Conservation (phyloP, 2,329 filamentous ascomycete genomes). For the Phoma herbarum region DNA sequence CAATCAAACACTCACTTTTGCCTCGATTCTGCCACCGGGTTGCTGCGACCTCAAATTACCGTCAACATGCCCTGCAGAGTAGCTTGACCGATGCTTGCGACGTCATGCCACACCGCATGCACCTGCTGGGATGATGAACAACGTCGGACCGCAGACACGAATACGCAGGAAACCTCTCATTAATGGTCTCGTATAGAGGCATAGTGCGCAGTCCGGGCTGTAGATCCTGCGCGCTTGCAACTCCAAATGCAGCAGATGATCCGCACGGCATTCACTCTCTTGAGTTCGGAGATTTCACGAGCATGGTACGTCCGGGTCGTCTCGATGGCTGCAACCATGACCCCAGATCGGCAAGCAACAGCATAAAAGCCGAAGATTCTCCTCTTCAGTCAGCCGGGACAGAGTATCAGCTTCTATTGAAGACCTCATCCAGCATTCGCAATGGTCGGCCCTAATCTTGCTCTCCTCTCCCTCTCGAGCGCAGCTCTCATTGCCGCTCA, state of each 20-base stretch:
- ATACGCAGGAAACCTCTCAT: neutral
- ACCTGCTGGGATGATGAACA: neutral
- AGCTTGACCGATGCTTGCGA: too few relatives aligned
- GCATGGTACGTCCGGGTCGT: neutral
- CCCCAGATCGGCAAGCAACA: neutral
- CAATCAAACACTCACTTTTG: neutral
- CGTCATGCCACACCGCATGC: neutral
- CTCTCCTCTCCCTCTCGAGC: constrained; percentile 30
- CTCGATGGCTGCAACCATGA: neutral
- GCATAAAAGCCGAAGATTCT: neutral
- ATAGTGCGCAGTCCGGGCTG: neutral
- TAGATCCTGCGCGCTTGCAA: neutral
- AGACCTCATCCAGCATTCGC: constrained; percentile 21
- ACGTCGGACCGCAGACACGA: neutral
- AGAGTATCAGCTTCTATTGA: neutral
- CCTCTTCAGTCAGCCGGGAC: neutral
- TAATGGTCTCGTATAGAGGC: neutral
- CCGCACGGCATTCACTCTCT: neutral
- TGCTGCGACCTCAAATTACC: neutral
- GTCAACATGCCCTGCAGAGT: too few relatives aligned
- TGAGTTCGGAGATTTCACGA: neutral
- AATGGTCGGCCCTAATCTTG: constrained; percentile 28
- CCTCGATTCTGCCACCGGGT: neutral
- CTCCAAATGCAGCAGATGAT: neutral
- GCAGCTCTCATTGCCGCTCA: constrained; percentile 24